Evolutionary conservation across 768 basidiomycete species (phyloP), one percentile per base, ranked within the genome.

Genomic region (Strobilomyces dryophilus): DNA sequence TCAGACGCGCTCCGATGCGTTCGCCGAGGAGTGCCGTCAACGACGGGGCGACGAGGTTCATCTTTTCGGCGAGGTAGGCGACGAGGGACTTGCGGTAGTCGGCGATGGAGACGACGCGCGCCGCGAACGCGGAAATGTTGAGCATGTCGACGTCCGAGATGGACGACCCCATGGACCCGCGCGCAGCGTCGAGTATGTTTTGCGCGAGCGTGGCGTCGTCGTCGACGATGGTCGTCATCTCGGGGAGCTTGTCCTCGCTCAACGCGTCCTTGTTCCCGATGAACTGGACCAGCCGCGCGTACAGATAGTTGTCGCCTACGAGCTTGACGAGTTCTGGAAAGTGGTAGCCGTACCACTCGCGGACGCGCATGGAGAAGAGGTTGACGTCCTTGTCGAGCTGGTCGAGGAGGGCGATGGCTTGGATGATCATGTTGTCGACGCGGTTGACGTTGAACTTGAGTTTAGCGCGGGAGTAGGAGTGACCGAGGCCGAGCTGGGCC

Each of bases 351-450:
- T 98, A 98, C 95, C 95, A 98, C 70, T 98, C 95, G 63, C 95
- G 81, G 47, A 97, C 85, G 32, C 95, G 90, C 95, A 98, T 98
- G 18, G 94, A 89, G 70, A 98, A 98, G 29, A 95, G 84, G 76
- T 98, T 98, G 72, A 98, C 93, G 71, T 98, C 95, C 78, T 98
- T 98, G 81, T 98, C 95, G 65, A 98, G 87, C 66, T 98, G 95
- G 75, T 98, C 95, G 63, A 97, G 89, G 53, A 98, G 85, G 5
- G 95, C 91, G 68, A 98, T 98, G 54, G 95, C 95, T 73, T 98
- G 95, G 62, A 98, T 98, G 74, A 98, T 98, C 95, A 98, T 98
- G 79, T 98, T 97, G 74, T 97, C 94, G 52, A 91, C 83, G 48
- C 92, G 81, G 78, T 95, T 95, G 50, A 94, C 92, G 72, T 94